Evolutionary conservation across 1,139 yeast genomes (phyloP).

Genomic region (Debaryomyces subglobosus): DNA sequence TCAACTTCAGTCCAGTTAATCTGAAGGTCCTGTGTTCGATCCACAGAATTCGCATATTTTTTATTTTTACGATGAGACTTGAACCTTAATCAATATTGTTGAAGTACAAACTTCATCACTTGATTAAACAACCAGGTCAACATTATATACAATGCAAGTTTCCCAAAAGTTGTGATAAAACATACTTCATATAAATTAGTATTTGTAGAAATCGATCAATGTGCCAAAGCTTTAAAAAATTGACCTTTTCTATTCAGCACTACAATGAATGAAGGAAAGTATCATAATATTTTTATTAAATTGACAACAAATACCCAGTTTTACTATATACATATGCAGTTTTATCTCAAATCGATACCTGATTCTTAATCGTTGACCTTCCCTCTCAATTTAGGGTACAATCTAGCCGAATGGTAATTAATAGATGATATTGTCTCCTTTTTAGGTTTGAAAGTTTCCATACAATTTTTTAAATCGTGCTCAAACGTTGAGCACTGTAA

Average conservation of each 20-base stretch:
- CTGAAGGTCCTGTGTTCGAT: constrained; percentile 71
- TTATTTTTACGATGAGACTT: no score
- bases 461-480: constrained; percentile 47
- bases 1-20: constrained; percentile 43
- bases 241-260: not conserved
- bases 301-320: not conserved
- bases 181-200: not conserved
- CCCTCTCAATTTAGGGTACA: constrained; percentile 78
- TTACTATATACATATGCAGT: constrained; percentile 6
- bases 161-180: no score
- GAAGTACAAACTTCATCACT: no score
- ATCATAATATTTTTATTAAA: not conserved
- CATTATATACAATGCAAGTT: no score
- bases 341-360: not conserved
- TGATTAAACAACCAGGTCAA: no score
- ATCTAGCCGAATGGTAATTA: constrained; percentile 82
- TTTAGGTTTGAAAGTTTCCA: constrained; percentile 51
- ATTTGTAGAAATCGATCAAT: not conserved
- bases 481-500: constrained; percentile 67
- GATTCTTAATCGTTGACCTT: constrained; percentile 62
- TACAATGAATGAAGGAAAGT: not conserved
- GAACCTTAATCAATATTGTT: no score
- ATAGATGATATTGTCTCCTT: constrained; percentile 54
- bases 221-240: not conserved
- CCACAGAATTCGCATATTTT: constrained; percentile 51